A percentile compares a stretch with the other conserved stretches of the same genome.
Evolutionary conservation across 768 basidiomycete genomes (phyloP).

Genomic region (Boletus patriciae): DNA sequence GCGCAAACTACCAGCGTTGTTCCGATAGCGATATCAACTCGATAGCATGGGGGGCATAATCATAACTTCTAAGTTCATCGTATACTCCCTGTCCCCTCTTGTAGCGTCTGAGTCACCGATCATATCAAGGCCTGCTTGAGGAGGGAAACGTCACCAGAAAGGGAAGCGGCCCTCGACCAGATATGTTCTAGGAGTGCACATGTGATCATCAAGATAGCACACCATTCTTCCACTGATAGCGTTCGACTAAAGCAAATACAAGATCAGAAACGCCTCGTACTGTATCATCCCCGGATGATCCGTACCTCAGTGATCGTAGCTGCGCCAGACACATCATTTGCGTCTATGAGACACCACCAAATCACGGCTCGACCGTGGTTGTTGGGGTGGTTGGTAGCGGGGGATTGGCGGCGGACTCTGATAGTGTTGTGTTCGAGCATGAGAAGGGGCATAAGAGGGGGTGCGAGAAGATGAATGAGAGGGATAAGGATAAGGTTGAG

Average conservation of each 20-base stretch:
- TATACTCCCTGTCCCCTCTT: neutral
- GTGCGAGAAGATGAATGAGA: conserved; percentile 14
- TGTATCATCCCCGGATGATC: conserved; percentile 27
- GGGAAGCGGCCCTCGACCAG: conserved; percentile 16
- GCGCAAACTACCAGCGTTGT: neutral
- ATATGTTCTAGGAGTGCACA: conserved; percentile 11
- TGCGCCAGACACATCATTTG: conserved; percentile 13
- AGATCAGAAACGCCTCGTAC: conserved; percentile 23
- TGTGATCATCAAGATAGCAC: conserved; percentile 26
- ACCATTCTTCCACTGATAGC: conserved; percentile 19
- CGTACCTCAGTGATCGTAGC: conserved; percentile 26
- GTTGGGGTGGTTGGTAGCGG: conserved; percentile 21
- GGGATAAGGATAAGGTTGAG: conserved; percentile 29
- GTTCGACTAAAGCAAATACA: conserved; percentile 23
- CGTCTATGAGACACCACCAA: conserved; percentile 8
- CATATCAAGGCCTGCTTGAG: conserved; percentile 14
- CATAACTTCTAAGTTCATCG: neutral
- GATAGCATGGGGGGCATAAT: neutral
- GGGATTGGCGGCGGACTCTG: conserved; percentile 4
- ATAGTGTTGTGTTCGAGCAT: neutral
- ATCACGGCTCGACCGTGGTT: conserved; percentile 7
- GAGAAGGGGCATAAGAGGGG: conserved; percentile 13
- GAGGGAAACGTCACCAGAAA: conserved; percentile 7
- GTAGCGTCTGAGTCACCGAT: neutral
- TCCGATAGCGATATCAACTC: conserved; percentile 1